Evolutionary conservation across 768 basidiomycete genomes (phyloP).

Genomic region (Termitomyces sp.): DNA sequence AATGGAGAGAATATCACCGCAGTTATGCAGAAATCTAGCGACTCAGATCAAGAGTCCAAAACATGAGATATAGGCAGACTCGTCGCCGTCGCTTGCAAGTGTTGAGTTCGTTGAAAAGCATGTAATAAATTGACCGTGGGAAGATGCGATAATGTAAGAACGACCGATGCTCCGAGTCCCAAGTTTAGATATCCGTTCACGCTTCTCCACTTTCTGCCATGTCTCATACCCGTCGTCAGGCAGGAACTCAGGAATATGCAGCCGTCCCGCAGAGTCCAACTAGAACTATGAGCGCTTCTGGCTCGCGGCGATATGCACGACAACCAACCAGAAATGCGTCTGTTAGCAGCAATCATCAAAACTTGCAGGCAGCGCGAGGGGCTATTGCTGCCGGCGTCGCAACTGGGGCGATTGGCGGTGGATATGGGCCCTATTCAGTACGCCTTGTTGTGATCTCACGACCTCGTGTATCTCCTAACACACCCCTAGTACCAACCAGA

Average conservation of each 20-base stretch:
- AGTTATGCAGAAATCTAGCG: background rate
- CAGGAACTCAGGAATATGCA: slow-evolving; percentile 53
- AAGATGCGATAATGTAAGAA: background rate
- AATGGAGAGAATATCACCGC: background rate
- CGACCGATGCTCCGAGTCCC: background rate
- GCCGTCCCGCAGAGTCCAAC: slow-evolving; percentile 64
- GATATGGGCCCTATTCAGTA: slow-evolving; percentile 88
- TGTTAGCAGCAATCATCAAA: slow-evolving; percentile 25
- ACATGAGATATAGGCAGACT: no score
- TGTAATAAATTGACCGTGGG: slow-evolving; percentile 9
- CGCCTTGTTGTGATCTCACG: slow-evolving; percentile 21
- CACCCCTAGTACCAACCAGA: slow-evolving; percentile 54
- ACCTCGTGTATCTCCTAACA: slow-evolving; percentile 7
- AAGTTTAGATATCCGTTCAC: slow-evolving; percentile 12
- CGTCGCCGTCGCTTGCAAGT: no score
- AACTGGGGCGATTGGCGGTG: slow-evolving; percentile 71
- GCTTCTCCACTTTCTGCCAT: slow-evolving; percentile 24
- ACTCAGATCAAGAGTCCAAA: no score
- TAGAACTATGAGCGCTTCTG: slow-evolving; percentile 20
- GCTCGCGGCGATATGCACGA: slow-evolving; percentile 19
- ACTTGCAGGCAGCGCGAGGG: slow-evolving; percentile 36
- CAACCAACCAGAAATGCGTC: slow-evolving; percentile 21
- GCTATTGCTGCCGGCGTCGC: slow-evolving; percentile 78
- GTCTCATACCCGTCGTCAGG: slow-evolving; percentile 38
- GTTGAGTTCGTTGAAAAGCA: no score